phyloP scores from a whole-genome alignment of 139 green algal genomes.

The Chlamydomonas incerta region DNA sequence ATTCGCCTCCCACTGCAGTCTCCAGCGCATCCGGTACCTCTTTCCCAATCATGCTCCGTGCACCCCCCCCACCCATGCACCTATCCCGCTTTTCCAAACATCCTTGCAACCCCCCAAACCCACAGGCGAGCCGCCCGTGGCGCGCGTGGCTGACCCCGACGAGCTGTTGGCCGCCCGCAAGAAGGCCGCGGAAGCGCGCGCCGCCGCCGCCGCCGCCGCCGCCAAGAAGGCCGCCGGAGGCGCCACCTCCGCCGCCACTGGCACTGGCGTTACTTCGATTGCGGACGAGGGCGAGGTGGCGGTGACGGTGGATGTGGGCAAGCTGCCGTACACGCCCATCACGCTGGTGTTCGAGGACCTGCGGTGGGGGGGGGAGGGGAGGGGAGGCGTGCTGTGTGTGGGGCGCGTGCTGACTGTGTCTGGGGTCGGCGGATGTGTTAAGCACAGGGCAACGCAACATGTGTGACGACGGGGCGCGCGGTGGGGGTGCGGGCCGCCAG shows the following conservation, averaged over 20 bases:
- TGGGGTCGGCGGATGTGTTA: no score
- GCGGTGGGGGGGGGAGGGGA: slow-evolving; percentile 32
- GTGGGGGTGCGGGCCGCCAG: no score
- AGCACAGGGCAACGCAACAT: no score
- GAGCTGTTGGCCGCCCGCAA: slow-evolving; percentile 24
- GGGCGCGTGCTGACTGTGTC: no score
- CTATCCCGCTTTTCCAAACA: no score
- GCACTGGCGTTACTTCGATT: background rate
- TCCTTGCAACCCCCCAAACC: background rate
- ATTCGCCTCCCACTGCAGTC: no score
- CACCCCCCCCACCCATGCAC: no score
- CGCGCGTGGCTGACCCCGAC: slow-evolving; percentile 36
- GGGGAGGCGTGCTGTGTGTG: no score
- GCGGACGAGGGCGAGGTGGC: background rate
- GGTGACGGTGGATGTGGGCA: background rate
- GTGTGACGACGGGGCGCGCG: no score
- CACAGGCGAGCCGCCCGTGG: slow-evolving; percentile 25
- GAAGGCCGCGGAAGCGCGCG: slow-evolving; percentile 16
- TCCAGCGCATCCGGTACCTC: no score
- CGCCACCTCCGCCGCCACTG: background rate
- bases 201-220: background rate
- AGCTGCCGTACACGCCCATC: slow-evolving; percentile 73
- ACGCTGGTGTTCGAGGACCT: slow-evolving; percentile 74
- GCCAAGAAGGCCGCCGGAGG: background rate
- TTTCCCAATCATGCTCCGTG: no score